Evolutionary conservation across 441 rosid species (phyloP).

Genomic region (Adansonia grandidieri): DNA sequence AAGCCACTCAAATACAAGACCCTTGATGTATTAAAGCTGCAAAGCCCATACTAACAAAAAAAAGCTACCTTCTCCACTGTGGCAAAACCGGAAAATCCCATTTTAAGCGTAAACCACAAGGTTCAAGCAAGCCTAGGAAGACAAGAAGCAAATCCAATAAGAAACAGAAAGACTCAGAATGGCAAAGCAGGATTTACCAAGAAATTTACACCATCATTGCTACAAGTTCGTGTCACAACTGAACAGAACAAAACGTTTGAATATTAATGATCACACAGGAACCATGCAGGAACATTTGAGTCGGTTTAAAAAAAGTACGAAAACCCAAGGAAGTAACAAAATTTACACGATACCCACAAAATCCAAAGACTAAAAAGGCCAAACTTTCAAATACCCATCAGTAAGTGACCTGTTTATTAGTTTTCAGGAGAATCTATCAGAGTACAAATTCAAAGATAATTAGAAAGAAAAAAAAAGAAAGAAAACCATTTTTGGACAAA

Average conservation of each 20-base stretch:
- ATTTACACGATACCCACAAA: conserved; percentile 20
- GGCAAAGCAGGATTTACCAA: conserved; percentile 32
- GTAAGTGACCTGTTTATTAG: conserved; percentile 36
- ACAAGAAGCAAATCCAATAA: conserved; percentile 15
- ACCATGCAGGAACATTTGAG: conserved; percentile 28
- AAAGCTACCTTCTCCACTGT: conserved; percentile 11
- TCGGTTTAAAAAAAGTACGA: conserved; percentile 15
- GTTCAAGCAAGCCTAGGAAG: conserved; percentile 15
- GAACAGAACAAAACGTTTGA: not conserved
- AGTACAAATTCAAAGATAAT: not conserved
- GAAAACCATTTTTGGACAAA: conserved; percentile 14
- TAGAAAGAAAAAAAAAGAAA: not conserved
- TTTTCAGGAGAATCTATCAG: conserved; percentile 28
- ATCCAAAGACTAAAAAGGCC: conserved; percentile 19
- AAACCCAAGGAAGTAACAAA: conserved; percentile 23
- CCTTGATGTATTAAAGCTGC: conserved; percentile 29
- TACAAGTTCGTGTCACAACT: not conserved
- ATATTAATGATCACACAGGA: conserved; percentile 17
- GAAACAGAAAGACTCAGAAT: conserved; percentile 15
- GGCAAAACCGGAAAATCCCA: conserved; percentile 31
- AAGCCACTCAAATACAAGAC: conserved; percentile 51
- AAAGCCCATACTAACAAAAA: conserved; percentile 20
- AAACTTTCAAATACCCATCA: conserved; percentile 27
- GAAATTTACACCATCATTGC: conserved; percentile 11
- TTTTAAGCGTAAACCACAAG: conserved; percentile 20